A percentile compares a stretch with the other conserved stretches of the same genome.
These are phyloP conservation scores for Lachancea dasiensis DNA, from an alignment of 805 yeast species.

Conservation along the genomic window DNA sequence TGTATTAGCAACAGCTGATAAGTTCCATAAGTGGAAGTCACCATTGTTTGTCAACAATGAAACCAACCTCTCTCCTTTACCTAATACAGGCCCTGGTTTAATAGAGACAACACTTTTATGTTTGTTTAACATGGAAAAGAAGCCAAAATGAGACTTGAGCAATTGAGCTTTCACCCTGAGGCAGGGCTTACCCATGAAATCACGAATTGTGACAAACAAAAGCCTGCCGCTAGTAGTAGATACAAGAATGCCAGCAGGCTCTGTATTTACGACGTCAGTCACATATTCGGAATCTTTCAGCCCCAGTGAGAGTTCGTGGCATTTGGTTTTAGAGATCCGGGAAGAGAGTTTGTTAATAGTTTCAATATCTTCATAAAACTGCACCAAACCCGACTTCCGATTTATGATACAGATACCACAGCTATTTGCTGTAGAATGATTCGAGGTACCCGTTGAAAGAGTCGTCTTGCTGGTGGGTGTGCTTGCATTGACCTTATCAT, in stretches of 20 bases:
- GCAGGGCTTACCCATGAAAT: conserved; percentile 57
- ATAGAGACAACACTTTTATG: conserved; percentile 49
- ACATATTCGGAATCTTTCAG: conserved; percentile 43
- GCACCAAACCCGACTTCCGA: conserved; percentile 49
- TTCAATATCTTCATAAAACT: conserved; percentile 70
- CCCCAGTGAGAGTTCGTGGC: conserved; percentile 21
- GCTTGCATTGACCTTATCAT: too few species aligned
- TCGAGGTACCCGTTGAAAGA: conserved; percentile 30
- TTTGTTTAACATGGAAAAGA: conserved; percentile 27
- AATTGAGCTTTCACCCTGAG: conserved; percentile 24
- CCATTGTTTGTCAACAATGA: conserved; percentile 40
- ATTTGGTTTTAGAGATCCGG: conserved; percentile 24
- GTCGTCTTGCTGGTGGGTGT: too few species aligned
- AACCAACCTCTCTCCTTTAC: conserved; percentile 44
- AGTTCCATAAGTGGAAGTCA: conserved; percentile 43
- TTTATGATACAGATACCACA: conserved; percentile 62
- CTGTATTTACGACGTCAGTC: conserved; percentile 51
- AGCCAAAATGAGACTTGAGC: conserved; percentile 32
- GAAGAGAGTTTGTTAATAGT: conserved; percentile 27
- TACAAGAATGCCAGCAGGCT: conserved; percentile 67
- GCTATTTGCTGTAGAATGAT: not conserved
- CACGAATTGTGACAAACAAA: conserved; percentile 55
- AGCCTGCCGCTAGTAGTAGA: conserved; percentile 69
- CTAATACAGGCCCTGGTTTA: conserved; percentile 45
- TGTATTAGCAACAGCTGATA: conserved; percentile 41